Base-by-base conservation (phyloP, 2,329 filamentous ascomycete species). In the Pseudonectria buxi region DNA sequence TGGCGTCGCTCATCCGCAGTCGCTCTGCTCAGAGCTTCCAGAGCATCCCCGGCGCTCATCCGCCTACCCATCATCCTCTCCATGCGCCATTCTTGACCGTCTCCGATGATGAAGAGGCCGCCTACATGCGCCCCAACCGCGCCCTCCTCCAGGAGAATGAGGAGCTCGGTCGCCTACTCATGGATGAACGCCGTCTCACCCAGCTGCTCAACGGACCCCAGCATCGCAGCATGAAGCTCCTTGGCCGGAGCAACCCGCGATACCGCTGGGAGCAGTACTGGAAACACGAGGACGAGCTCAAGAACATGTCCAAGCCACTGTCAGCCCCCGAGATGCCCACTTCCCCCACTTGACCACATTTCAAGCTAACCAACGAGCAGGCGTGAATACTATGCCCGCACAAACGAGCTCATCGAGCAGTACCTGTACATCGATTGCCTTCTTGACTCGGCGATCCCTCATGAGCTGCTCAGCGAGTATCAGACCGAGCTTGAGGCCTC, bases 341-440 rank as follows among this genome's bases (percentile, higher is more conserved):
- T 13, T 28, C 12, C 14, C 10, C 13, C 16, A 30, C 24, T 24
- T 30, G 25, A 24, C 15, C 15, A 18, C 22, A 26, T 22, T 10
- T 25, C 22, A 32, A 30, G 13, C 32, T 40, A 24, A 42, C 25
- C 4, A 22, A 16, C n/a, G 6, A 10, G 7, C 44, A 82, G 78
- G 41, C 83, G 88, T 30, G 56, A 81, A 53, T 95, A 95, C 64
- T 94, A 96, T 55, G 82, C 94, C 67, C 78, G 86, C 28, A 90
- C 81, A 55, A 96, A 96, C 63, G 80, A 81, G 48, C 70, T 95
- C 28, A 79, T 96, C 40, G 85, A 92, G 58, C 84, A 94, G 57
- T 96, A 95, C 58, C 71, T 94, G 44, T 95, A 94, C 58, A 95
- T 95, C 50, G 90, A 95, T 62, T 78, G 83, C 34, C 69, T 96